These are phyloP conservation scores for Penicillium sp. DNA, from an alignment of 2,329 filamentous ascomycete species.

Conservation along the genomic window DNA sequence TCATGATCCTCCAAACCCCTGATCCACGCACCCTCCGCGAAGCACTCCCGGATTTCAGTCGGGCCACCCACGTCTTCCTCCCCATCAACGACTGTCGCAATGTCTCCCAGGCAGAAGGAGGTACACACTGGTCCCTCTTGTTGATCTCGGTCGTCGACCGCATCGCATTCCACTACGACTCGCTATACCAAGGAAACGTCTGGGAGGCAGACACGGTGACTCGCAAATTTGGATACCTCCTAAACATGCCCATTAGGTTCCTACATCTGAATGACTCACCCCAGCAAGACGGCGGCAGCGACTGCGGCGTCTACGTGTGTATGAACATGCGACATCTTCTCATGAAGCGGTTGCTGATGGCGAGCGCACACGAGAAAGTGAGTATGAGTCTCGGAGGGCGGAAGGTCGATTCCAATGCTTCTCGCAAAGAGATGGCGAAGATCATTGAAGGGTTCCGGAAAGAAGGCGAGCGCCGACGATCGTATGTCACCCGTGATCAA, in stretches of 20 bases:
- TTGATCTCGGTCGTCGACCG: constrained; percentile 86
- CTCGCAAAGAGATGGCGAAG: constrained; percentile 84
- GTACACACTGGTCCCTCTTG: constrained; percentile 91
- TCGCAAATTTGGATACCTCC: constrained; percentile 66
- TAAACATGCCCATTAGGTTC: constrained; percentile 67
- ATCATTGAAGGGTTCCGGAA: constrained; percentile 85
- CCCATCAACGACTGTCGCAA: constrained; percentile 89
- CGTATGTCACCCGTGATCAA: constrained; percentile 55
- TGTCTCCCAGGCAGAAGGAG: constrained; percentile 76
- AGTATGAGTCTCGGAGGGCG: constrained; percentile 91
- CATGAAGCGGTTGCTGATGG: constrained; percentile 75
- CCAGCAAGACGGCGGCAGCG: constrained; percentile 86
- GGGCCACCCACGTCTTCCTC: constrained; percentile 88
- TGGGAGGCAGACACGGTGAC: constrained; percentile 70
- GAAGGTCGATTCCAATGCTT: constrained; percentile 74
- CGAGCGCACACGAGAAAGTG: constrained; percentile 79
- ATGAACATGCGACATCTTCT: constrained; percentile 93
- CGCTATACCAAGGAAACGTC: constrained; percentile 72
- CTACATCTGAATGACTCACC: constrained; percentile 81
- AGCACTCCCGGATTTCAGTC: constrained; percentile 76
- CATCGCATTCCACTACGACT: constrained; percentile 96
- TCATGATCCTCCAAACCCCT: constrained; percentile 76
- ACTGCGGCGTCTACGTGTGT: constrained; percentile 96
- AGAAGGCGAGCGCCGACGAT: constrained; percentile 80
- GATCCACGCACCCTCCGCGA: constrained; percentile 59